Evolutionary conservation across 2,329 filamentous ascomycete genomes (phyloP).

Genomic region (Mariannaea sp.): DNA sequence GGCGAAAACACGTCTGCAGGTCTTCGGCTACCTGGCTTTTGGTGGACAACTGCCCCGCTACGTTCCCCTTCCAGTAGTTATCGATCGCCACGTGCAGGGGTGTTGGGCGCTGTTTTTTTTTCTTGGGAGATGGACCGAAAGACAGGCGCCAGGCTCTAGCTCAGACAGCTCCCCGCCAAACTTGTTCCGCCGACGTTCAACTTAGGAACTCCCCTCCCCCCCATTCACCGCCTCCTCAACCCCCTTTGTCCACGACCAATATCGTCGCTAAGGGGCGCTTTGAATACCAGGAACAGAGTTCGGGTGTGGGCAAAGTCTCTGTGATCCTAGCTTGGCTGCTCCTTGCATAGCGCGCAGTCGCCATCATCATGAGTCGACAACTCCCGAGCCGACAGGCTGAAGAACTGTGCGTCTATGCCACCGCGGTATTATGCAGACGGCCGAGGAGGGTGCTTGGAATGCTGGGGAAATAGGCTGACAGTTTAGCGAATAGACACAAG

Average conservation of each 20-base stretch:
- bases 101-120: neutral
- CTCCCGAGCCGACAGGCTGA: slow-evolving; percentile 79
- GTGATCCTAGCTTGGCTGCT: neutral
- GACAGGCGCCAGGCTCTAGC: neutral
- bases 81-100: neutral
- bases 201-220: neutral
- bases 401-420: slow-evolving; percentile 69
- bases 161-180: neutral
- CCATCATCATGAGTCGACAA: slow-evolving; percentile 3
- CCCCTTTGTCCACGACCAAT: neutral
- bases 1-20: neutral
- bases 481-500: slow-evolving; percentile 70
- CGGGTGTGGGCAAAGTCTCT: neutral
- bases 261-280: neutral
- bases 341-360: neutral
- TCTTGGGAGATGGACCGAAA: neutral
- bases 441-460: neutral
- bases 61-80: neutral
- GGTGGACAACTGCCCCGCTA: neutral
- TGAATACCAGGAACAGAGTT: neutral
- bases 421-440: neutral
- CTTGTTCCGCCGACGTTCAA: neutral
- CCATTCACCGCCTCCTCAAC: neutral
- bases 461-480: neutral
- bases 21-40: neutral